Base-by-base conservation (phyloP, 2,329 filamentous ascomycete species). In the Xylaria sp. region DNA sequence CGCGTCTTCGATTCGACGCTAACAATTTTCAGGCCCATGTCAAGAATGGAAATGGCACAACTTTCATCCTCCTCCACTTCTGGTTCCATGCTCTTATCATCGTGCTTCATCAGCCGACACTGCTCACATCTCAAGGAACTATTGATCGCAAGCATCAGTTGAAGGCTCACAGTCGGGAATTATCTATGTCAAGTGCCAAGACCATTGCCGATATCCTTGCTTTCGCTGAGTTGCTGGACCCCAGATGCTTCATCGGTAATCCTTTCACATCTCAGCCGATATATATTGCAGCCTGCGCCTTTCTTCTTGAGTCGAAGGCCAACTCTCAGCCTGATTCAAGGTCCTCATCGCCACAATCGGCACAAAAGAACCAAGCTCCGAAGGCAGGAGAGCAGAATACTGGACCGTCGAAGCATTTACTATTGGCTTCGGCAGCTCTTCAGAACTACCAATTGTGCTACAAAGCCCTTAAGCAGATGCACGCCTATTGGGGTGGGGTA, bases 41-140 rank as follows among this genome's bases (percentile, higher is more conserved):
- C 52, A 91, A 91, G 76, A 86, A 89, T 55, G 92, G 92, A 10
- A 92, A 97, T 78, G 93, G 93, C 15, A 94, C 93, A 0, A 96
- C 93, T 51, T 97, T 97, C 71, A 92, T 97, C 58, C 83, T 97
- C 10, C 83, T 97, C 28, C 93, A 97, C 78, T 92, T 94, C 78
- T 97, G 93, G 93, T 95, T 95, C 74, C 93, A 97, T 72, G 92
- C 93, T 0, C 83, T 96, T 37, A 94, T 97, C 72, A 93, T 97
- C 68, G 87, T 97, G 3, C 84, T 97, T 5, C 93, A 97, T 76
- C 93, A 95, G 73, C 94, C 94, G 0, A 95, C 93, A 0, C 82
- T 97, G 1, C 83, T 97, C 63, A 92, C 93, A 57, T 92, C 92
- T 0, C 94, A 96, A 74, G 86, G 85, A n/a, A 81, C 84, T 15